phyloP scores from a whole-genome alignment of 192 early-diverging fungal species.

The Entomortierella parvispora region DNA sequence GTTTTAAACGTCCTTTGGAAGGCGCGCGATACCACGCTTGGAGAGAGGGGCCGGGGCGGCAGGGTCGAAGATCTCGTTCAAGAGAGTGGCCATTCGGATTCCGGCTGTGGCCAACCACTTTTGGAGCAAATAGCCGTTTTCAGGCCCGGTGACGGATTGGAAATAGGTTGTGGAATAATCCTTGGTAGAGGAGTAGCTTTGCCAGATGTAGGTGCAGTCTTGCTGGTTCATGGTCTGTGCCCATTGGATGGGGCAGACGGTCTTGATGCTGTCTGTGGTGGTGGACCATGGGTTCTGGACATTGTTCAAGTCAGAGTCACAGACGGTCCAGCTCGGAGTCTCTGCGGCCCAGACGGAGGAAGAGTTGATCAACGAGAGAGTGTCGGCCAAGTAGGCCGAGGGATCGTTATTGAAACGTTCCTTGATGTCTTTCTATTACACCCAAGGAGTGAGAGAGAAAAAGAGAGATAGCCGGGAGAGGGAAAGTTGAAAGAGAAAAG shows the following conservation, averaged over 20 bases:
- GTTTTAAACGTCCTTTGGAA: too few relatives aligned
- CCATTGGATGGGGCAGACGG: slow-evolving; percentile 54
- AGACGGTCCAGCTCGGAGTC: slow-evolving; percentile 22
- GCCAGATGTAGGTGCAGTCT: slow-evolving; percentile 54
- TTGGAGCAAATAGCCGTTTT: slow-evolving; percentile 25
- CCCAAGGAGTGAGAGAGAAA: not conserved
- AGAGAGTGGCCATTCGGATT: slow-evolving; percentile 55
- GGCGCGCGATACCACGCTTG: slow-evolving; percentile 3
- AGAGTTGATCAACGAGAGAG: slow-evolving; percentile 15
- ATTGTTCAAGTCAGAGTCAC: slow-evolving; percentile 12
- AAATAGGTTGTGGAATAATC: slow-evolving; percentile 54
- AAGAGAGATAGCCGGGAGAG: not conserved
- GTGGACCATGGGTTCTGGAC: slow-evolving; percentile 28
- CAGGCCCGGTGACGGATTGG: slow-evolving; percentile 19
- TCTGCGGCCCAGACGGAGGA: slow-evolving; percentile 19
- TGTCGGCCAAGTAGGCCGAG: slow-evolving; percentile 43
- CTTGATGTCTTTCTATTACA: slow-evolving; percentile 31
- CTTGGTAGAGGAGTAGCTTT: slow-evolving; percentile 34
- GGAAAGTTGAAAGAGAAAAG: not conserved
- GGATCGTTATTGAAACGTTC: slow-evolving; percentile 30
- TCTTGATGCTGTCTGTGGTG: slow-evolving; percentile 16
- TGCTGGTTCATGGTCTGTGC: slow-evolving; percentile 37
- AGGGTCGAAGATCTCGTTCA: slow-evolving; percentile 49
- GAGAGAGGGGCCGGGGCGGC: slow-evolving; percentile 4
- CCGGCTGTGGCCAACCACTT: slow-evolving; percentile 51